These are phyloP conservation scores for Candida dajiaensis DNA, from an alignment of 805 yeast genomes.

Conservation along the genomic window DNA sequence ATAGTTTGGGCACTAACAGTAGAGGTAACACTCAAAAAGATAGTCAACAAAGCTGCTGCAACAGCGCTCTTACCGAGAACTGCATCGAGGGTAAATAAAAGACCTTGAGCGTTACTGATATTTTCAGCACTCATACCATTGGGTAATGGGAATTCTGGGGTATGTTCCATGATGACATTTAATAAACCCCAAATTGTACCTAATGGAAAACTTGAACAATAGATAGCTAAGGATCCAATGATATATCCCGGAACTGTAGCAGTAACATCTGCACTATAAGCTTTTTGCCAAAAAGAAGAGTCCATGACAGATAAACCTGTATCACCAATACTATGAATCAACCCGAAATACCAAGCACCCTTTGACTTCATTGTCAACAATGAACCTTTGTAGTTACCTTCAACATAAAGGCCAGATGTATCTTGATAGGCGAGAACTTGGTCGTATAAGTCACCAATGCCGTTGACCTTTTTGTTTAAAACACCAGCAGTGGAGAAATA, in stretches of 20 bases:
- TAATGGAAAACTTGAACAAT: conserved; percentile 31
- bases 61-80: conserved; percentile 37
- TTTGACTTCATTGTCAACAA: conserved; percentile 27
- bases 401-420: conserved; percentile 26
- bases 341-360: conserved; percentile 24
- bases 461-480: conserved; percentile 32
- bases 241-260: conserved; percentile 35
- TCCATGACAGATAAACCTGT: conserved; percentile 35
- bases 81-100: conserved; percentile 38
- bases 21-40: conserved; percentile 36
- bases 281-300: conserved; percentile 36
- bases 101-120: conserved; percentile 32
- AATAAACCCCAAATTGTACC: conserved; percentile 33
- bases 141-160: conserved; percentile 33
- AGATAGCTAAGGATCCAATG: conserved; percentile 28
- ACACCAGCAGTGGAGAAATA: conserved; percentile 27
- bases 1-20: conserved; percentile 37
- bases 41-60: conserved; percentile 30
- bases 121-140: conserved; percentile 29
- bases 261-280: conserved; percentile 30
- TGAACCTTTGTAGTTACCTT: conserved; percentile 25
- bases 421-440: conserved; percentile 24
- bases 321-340: conserved; percentile 29
- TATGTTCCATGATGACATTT: conserved; percentile 24
- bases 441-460: conserved; percentile 37